Conservation (phyloP, 2,329 filamentous ascomycete species). For the Diaporthe sp. region DNA sequence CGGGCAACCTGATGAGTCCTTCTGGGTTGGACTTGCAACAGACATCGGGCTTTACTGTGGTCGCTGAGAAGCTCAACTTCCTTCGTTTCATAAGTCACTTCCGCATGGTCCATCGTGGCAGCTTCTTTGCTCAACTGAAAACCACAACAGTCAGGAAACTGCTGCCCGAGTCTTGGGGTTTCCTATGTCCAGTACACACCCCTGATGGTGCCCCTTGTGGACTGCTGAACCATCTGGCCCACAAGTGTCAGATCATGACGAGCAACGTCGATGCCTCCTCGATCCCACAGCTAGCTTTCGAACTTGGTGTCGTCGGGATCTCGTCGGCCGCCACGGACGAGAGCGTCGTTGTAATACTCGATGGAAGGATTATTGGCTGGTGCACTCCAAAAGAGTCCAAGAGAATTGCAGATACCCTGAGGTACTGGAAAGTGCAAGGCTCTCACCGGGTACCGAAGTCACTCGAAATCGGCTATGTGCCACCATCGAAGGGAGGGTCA, state of each 20-base stretch:
- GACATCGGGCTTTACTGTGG: slow-evolving; percentile 93
- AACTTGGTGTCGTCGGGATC: slow-evolving; percentile 82
- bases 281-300: slow-evolving; percentile 79
- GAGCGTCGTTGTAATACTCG: slow-evolving; percentile 89
- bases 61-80: slow-evolving; percentile 99
- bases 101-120: slow-evolving; percentile 98
- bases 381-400: slow-evolving; percentile 87
- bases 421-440: slow-evolving; percentile 96
- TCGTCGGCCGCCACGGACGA: slow-evolving; percentile 86
- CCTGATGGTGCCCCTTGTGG: slow-evolving; percentile 97
- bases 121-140: slow-evolving; percentile 97
- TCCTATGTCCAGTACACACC: slow-evolving; percentile 96
- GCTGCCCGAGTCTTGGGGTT: slow-evolving; percentile 97
- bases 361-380: slow-evolving; percentile 91
- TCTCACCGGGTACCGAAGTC: slow-evolving; percentile 83
- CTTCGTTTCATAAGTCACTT: slow-evolving; percentile 99
- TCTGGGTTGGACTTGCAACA: slow-evolving; percentile 96
- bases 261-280: slow-evolving; percentile 79
- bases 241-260: slow-evolving; percentile 93
- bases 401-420: slow-evolving; percentile 85
- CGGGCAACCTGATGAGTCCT: slow-evolving; percentile 91
- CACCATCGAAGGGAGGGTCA: slow-evolving; percentile 89
- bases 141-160: slow-evolving; percentile 97
- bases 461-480: slow-evolving; percentile 93
- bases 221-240: slow-evolving; percentile 92